Evolutionary conservation across 768 basidiomycete species (phyloP).

Genomic region (Baorangia bicolor): DNA sequence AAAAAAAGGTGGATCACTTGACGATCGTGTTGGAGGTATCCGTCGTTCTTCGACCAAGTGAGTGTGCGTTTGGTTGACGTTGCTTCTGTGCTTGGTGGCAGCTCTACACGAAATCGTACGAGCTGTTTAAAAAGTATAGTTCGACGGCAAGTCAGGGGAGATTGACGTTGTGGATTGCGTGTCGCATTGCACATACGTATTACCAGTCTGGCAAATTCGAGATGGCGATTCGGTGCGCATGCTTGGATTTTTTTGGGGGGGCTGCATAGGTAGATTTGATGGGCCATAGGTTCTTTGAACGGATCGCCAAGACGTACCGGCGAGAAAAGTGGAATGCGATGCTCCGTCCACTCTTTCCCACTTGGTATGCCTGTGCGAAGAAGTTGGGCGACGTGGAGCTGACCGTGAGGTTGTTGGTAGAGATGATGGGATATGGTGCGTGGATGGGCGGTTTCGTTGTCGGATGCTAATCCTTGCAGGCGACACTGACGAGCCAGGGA

Average conservation of each 20-base stretch:
- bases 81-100: constrained; percentile 27
- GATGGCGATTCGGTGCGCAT: constrained; percentile 73
- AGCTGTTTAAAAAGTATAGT: constrained; percentile 81
- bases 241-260: neutral
- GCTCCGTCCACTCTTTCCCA: constrained; percentile 68
- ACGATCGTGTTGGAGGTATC: constrained; percentile 77
- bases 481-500: constrained; percentile 46
- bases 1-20: constrained; percentile 90
- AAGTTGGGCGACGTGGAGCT: constrained; percentile 74
- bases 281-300: constrained; percentile 77
- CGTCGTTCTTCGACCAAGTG: neutral
- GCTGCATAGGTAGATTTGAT: neutral
- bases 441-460: neutral
- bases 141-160: constrained; percentile 62
- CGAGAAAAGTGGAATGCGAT: constrained; percentile 78
- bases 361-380: constrained; percentile 84
- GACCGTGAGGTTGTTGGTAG: constrained; percentile 72
- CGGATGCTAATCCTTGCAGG: constrained; percentile 5
- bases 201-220: constrained; percentile 78
- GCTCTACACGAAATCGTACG: constrained; percentile 95
- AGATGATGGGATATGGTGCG: constrained; percentile 80
- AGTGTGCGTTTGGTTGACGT: neutral
- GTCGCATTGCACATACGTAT: constrained; percentile 86
- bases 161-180: constrained; percentile 87
- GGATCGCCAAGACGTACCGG: constrained; percentile 87